phyloP scores from a whole-genome alignment of 148 eudicot species.

The Heliamphora exappendiculata region DNA sequence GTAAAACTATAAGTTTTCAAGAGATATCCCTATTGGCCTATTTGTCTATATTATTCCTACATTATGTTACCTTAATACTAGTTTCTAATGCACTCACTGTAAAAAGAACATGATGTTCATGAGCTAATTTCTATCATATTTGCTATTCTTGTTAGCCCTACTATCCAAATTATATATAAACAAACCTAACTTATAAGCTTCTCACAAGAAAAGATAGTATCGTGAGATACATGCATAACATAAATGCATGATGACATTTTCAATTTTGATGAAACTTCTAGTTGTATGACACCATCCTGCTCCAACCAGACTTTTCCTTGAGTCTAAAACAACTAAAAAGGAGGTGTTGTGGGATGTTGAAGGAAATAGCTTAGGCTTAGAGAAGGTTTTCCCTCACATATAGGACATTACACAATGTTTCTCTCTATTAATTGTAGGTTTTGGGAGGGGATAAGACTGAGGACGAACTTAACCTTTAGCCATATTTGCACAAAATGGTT shows the following conservation, averaged over 20 bases:
- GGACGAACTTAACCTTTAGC: background rate
- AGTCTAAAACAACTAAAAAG: slow-evolving; percentile 5
- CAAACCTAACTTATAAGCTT: background rate
- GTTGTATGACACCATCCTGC: background rate
- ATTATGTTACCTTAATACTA: background rate
- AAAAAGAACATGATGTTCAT: background rate
- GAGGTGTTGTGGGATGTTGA: background rate
- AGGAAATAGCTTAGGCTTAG: background rate
- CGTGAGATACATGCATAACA: background rate
- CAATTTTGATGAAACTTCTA: background rate
- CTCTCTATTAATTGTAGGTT: background rate
- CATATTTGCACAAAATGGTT: background rate
- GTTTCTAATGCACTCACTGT: background rate
- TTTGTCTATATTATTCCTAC: background rate
- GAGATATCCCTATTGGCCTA: background rate
- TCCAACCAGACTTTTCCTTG: slow-evolving; percentile 1
- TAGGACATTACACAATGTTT: background rate
- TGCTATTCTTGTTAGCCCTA: background rate
- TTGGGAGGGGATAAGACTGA: background rate
- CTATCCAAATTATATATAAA: background rate
- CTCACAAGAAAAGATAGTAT: background rate
- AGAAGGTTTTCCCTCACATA: background rate
- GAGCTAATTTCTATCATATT: background rate
- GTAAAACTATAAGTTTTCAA: no score
- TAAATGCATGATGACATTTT: background rate